Evolutionary conservation across 208 protist species (phyloP).

Genomic region (Herpetomonas tarakana): DNA sequence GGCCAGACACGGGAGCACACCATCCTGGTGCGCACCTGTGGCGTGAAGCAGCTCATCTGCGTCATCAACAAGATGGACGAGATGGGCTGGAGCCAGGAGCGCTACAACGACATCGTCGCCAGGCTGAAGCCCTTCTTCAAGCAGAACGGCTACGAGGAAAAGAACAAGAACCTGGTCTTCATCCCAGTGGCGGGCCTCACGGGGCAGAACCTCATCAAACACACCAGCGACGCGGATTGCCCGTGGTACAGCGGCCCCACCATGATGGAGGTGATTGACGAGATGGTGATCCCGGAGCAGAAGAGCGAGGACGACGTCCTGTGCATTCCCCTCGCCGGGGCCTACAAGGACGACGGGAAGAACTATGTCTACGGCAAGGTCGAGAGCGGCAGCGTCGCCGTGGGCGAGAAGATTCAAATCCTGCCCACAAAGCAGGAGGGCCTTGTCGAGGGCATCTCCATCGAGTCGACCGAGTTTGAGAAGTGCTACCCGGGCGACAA

Average conservation of each 20-base stretch:
- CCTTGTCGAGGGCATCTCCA: conserved; percentile 82
- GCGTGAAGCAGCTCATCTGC: conserved; percentile 96
- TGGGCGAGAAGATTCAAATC: conserved; percentile 89
- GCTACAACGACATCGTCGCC: conserved; percentile 95
- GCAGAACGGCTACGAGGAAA: conserved; percentile 92
- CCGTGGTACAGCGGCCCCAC: conserved; percentile 92
- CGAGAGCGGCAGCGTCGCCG: conserved; percentile 89
- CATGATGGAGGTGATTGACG: conserved; percentile 92
- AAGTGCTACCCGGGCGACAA: conserved; percentile 92
- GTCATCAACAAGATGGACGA: conserved; percentile 99
- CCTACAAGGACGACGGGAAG: conserved; percentile 95
- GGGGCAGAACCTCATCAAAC: conserved; percentile 93
- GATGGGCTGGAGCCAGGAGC: conserved; percentile 93
- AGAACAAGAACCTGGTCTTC: conserved; percentile 91
- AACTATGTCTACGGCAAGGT: conserved; percentile 94
- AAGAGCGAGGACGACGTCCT: conserved; percentile 83
- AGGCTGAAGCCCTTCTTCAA: conserved; percentile 96
- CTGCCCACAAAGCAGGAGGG: conserved; percentile 72
- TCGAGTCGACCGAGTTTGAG: conserved; percentile 91
- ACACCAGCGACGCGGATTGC: conserved; percentile 56
- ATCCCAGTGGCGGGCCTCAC: conserved; percentile 96
- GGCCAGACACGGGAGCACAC: conserved; percentile 99
- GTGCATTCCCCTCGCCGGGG: conserved; percentile 93
- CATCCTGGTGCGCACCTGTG: conserved; percentile 98
- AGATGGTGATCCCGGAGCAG: conserved; percentile 72